Base-by-base conservation (phyloP, 2,329 filamentous ascomycete species). In the Colletotrichum scovillei region DNA sequence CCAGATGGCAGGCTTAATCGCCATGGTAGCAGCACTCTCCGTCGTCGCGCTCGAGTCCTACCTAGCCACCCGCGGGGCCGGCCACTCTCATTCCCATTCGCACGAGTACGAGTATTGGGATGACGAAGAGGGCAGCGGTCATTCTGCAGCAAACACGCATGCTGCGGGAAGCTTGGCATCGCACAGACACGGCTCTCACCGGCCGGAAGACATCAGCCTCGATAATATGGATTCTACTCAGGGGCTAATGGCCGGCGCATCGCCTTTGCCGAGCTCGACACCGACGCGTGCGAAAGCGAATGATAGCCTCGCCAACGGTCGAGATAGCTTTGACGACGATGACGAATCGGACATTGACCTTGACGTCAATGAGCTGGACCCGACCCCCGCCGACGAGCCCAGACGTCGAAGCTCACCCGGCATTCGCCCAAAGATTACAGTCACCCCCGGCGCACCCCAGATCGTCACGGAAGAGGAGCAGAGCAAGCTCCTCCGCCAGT, bases 31-130 rank as follows among this genome's bases (percentile, higher is more conserved):
- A 12, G 93, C 94, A n/a, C 87, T 97, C 72, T 85, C 93, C 4
- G 95, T 98, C 3, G 94, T 97, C 7, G 90, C 91, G 2, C 89
- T 98, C 65, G 96, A 98, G 82, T 97, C 97, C 84, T 95, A 95
- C 81, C 92, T 98, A 77, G 95, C 95, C 0, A 93, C 92, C 2
- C 84, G 90, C 68, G 91, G 91, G 56, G 91, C 90, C 1, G 86
- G 89, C 1, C 91, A 91, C 78, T 89, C 88, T 1, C 89, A 92
- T 78, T 87, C 88, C 1, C 70, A 73, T 42, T 63, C 66, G 5
- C 90, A 92, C 75, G 81, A 84, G 38, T 85, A 85, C 68, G 79
- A 79, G 12, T 81, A 82, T 42, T 89, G 86, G 83, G 87, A 88
- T 42, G 85, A 88, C 42, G 85, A 86, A 4, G 84, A 86, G 32